Evolutionary conservation across 176 grass and related monocot species (phyloP).

Genomic region (Carex kokanica): DNA sequence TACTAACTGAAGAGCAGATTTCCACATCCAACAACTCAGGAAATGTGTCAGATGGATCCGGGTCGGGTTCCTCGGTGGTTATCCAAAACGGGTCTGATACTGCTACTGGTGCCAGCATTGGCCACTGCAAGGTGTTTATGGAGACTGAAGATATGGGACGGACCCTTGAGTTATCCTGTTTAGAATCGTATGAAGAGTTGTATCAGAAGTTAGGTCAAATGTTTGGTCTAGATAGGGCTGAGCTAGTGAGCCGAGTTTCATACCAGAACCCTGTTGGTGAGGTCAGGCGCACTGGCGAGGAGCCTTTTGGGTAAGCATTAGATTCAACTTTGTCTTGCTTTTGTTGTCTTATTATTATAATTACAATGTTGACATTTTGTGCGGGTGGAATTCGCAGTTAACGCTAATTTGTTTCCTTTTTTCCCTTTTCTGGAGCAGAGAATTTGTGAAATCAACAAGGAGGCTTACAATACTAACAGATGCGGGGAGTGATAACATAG

Average conservation of each 20-base stretch:
- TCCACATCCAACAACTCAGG: slow-evolving; percentile 51
- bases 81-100: slow-evolving; percentile 48
- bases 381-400: neutral
- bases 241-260: slow-evolving; percentile 52
- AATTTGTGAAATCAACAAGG: slow-evolving; percentile 69
- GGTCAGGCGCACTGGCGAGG: slow-evolving; percentile 60
- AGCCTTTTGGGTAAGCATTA: slow-evolving; percentile 64
- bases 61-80: slow-evolving; percentile 40
- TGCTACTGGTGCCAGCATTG: slow-evolving; percentile 17
- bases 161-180: slow-evolving; percentile 59
- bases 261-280: slow-evolving; percentile 54
- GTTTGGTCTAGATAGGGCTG: slow-evolving; percentile 47
- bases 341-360: neutral
- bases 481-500: slow-evolving; percentile 49
- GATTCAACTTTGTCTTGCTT: neutral
- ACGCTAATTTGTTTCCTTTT: neutral
- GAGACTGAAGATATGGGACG: slow-evolving; percentile 79
- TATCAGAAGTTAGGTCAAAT: slow-evolving; percentile 54
- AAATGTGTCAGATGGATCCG: slow-evolving; percentile 50
- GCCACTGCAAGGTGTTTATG: slow-evolving; percentile 81
- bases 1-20: slow-evolving; percentile 79
- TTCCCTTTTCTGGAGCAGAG: slow-evolving; percentile 39
- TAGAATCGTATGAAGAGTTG: slow-evolving; percentile 70
- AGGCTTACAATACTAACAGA: slow-evolving; percentile 75
- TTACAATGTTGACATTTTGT: neutral